Evolutionary conservation across 352 stramenopile genomes (phyloP).

Genomic region (Pythium apleroticum): DNA sequence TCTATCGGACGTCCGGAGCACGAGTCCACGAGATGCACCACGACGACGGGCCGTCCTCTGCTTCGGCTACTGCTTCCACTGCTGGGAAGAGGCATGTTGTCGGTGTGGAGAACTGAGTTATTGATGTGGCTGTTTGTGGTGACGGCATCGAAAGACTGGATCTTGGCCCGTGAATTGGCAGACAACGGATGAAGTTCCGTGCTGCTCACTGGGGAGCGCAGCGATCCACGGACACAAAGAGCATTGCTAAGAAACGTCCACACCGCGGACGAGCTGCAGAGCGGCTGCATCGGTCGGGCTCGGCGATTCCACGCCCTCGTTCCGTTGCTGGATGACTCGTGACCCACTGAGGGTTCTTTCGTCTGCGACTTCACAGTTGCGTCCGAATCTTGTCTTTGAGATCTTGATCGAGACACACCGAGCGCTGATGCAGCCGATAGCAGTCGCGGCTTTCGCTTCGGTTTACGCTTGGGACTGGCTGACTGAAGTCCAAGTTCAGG

Average conservation of each 20-base stretch:
- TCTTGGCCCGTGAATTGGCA: background rate
- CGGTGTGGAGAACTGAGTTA: conserved; percentile 43
- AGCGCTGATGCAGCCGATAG: background rate
- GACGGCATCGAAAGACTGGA: conserved; percentile 13
- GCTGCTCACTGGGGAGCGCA: background rate
- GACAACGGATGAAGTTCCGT: conserved; percentile 14
- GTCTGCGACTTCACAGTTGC: background rate
- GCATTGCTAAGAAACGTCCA: conserved; percentile 9
- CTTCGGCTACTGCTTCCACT: conserved; percentile 26
- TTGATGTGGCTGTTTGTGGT: conserved; percentile 31
- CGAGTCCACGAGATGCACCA: conserved; percentile 48
- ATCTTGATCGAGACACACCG: background rate
- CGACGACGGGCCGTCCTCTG: conserved; percentile 35
- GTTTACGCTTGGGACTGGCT: background rate
- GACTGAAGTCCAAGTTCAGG: background rate
- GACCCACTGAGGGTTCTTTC: background rate
- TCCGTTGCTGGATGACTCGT: background rate
- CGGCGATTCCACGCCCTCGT: background rate
- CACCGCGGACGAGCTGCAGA: background rate
- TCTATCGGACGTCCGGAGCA: conserved; percentile 49
- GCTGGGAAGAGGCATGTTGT: conserved; percentile 51
- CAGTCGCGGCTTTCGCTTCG: conserved; percentile 5
- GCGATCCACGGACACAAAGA: conserved; percentile 11
- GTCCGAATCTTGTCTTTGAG: background rate
- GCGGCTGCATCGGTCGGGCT: background rate